Evolutionary conservation across 805 yeast genomes (phyloP), one percentile per base, ranked within the genome.

Genomic region (Priceomyces haplophilus): DNA sequence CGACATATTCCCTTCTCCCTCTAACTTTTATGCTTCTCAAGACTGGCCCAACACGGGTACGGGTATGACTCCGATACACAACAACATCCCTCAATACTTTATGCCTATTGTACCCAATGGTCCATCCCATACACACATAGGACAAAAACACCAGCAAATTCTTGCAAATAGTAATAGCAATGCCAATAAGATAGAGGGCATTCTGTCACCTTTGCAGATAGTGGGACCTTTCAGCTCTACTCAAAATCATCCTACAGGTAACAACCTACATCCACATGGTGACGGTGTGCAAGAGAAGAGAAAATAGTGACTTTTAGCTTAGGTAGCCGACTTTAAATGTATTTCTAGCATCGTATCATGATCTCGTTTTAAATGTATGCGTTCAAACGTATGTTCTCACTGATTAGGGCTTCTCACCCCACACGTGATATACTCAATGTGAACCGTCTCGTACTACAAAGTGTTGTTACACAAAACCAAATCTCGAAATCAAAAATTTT

Each of bases 1-100:
- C 45, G 95, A 86, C 52, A 68, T 83, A 56, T 80, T 87, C 53
- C 90, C 89, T 23, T 84, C 91, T 4, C 96, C 96, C 0, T 77
- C 82, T n/a, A 84, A 78, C 48, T 80, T 82, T 51, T 86, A 84
- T 53, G 77, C 81, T 5, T 72, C 79, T 2, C 75, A 67, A 37
- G 75, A 70, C 38, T 70, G 75, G 75, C 65, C 67, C 34, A 51
- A 49, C 8, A 46, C 56, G 4, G 52, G 58, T 21, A 56, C 68
- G 12, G 71, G 73, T 0, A 60, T 65, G 55, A 67, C 75, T 1
- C 73, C 73, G 18, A 59, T 56, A 36, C 58, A 61, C 39, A 46
- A 52, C n/a, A 58, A 54, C 35, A 48, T 62, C 42, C 65, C 71
- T 3, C 71, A 64, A 45, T 69, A 67, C 43, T 67, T 67, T 40